Evolutionary conservation across 1,284 basidiomycete genomes (phyloP), one percentile per base, ranked within the genome.

Genomic region (Mycosarcoma maydis): DNA sequence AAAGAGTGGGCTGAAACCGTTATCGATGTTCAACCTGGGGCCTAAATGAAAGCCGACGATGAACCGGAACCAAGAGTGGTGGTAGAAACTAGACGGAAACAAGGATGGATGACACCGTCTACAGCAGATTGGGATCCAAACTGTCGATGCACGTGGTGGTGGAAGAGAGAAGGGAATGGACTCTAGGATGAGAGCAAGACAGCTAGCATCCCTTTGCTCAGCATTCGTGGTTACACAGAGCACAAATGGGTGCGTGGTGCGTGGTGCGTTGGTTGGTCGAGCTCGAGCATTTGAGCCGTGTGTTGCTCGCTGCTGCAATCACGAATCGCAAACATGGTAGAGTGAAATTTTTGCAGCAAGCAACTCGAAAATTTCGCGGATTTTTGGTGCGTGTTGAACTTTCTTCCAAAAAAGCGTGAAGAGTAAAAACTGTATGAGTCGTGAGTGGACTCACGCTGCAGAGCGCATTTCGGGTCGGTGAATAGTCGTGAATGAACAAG

Each of bases 21-120:
- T 49, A 39, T 60, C 45, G 33, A 53, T 53, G 41, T 23, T 33
- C 27, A 60, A 45, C 46, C 26, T 17, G 11, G 30, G 29, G 27
- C 36, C 37, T 32, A 37, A 29, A 38, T 26, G 32, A 50, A 46
- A 45, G 26, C 34, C 32, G 22, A 17, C 10, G 33, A 30, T 22
- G 44, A 22, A 48, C 47, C 51, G 58, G 33, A 47, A 30, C 46
- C 46, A 45, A 34, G 52, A 61, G 58, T 61, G 58, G 58, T 61
- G 47, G 58, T 61, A 27, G 27, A 13, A 50, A 43, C 19, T 19
- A 43, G n/a, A 8, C 37, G 26, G 29, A 30, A 39, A 30, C 37
- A 52, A 8, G 38, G 38, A 38, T 19, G 7, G 27, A 17, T 19
- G 30, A 32, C 24, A 22, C 32, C 33, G 22, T 48, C 43, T 48